A percentile compares a stretch with the other conserved stretches of the same genome.
Evolutionary conservation across 352 stramenopile species (phyloP).

Genomic region (Saprolegnia diclina): DNA sequence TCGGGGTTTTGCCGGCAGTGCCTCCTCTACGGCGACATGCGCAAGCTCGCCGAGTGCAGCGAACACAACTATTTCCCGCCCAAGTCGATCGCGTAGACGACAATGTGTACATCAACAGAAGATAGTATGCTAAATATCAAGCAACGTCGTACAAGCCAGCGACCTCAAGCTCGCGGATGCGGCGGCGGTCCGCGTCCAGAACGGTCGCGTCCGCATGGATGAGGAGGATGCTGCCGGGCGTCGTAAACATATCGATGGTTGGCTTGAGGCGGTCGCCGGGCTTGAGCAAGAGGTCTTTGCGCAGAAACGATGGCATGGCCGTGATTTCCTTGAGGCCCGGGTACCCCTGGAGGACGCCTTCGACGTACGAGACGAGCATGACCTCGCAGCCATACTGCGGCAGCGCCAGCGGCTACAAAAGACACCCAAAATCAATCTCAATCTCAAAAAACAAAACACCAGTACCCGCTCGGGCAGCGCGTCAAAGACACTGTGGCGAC

Average conservation of each 20-base stretch:
- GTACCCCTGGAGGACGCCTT: slow-evolving; percentile 86
- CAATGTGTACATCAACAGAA: not conserved
- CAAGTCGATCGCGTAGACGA: not conserved
- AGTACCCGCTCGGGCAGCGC: slow-evolving; percentile 48
- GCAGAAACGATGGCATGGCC: slow-evolving; percentile 88
- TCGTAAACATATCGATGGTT: slow-evolving; percentile 94
- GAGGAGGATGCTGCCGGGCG: slow-evolving; percentile 92
- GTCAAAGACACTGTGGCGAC: slow-evolving; percentile 43
- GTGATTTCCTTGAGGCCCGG: slow-evolving; percentile 89
- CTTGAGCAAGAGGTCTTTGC: slow-evolving; percentile 85
- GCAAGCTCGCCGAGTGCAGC: slow-evolving; percentile 20
- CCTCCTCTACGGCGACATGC: slow-evolving; percentile 23
- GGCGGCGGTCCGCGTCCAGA: slow-evolving; percentile 82
- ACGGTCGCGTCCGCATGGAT: slow-evolving; percentile 82
- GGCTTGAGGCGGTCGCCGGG: slow-evolving; percentile 77
- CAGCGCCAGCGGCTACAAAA: slow-evolving; percentile 50
- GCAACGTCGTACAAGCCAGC: slow-evolving; percentile 64
- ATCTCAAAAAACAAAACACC: not conserved
- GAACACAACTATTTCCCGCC: slow-evolving; percentile 26
- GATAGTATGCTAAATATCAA: slow-evolving; percentile 17
- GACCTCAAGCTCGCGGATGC: slow-evolving; percentile 85
- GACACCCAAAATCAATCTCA: not conserved
- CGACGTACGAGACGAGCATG: slow-evolving; percentile 90
- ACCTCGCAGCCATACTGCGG: slow-evolving; percentile 88
- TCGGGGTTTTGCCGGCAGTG: slow-evolving; percentile 26